Evolutionary conservation across 2,329 filamentous ascomycete species (phyloP).

Genomic region (Penicillium verrucosum): DNA sequence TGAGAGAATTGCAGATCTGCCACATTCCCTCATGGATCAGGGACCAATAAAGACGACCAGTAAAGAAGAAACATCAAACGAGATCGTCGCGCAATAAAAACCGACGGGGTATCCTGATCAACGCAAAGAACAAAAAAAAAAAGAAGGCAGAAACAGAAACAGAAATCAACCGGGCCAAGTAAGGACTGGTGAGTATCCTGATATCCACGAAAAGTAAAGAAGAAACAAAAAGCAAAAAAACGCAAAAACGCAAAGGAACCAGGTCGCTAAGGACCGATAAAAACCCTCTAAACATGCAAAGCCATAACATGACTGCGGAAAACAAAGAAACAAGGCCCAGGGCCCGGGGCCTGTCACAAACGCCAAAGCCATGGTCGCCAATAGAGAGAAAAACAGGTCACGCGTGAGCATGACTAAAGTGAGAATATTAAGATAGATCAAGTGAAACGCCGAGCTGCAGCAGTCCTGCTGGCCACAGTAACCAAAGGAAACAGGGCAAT

Average conservation of each 20-base stretch:
- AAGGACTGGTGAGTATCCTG: background rate
- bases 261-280: background rate
- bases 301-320: background rate
- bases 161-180: conserved; percentile 5
- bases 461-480: conserved; percentile 18
- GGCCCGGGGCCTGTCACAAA: conserved; percentile 2
- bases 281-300: conserved; percentile 2
- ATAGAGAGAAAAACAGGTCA: conserved; percentile 3
- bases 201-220: background rate
- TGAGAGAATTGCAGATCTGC: background rate
- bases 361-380: conserved; percentile 19
- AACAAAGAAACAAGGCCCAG: conserved; percentile 1
- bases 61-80: conserved; percentile 14
- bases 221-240: background rate
- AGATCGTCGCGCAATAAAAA: conserved; percentile 26
- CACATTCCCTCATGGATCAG: conserved; percentile 11
- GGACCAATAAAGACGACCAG: conserved; percentile 11
- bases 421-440: background rate
- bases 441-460: conserved; percentile 9
- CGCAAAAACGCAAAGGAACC: background rate
- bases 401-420: background rate
- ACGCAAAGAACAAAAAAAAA: conserved; percentile 14
- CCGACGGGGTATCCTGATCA: conserved; percentile 39
- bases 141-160: background rate
- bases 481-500: background rate